Percentiles rank a stretch among this genome's conserved stretches.
phyloP scores from a whole-genome alignment of 768 basidiomycete species.

The Candolleomyces eurysporus region DNA sequence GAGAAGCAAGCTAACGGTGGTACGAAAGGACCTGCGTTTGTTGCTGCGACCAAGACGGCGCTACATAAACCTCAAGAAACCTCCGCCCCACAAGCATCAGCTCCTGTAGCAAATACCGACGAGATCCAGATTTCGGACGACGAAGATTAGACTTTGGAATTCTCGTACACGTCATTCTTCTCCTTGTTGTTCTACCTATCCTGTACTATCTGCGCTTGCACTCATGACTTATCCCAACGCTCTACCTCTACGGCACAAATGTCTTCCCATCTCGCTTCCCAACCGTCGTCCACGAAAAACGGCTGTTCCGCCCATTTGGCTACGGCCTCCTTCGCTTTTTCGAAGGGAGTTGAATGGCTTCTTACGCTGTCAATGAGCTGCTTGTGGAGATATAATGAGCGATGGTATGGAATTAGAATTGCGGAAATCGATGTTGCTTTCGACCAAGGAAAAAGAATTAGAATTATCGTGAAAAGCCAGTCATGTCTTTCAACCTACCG shows the following conservation, averaged over 20 bases:
- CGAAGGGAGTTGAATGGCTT: conserved; percentile 66
- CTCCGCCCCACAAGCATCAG: conserved; percentile 25
- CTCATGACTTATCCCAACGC: conserved; percentile 49
- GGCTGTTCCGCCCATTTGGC: conserved; percentile 70
- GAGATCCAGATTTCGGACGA: conserved; percentile 91
- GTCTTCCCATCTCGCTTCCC: conserved; percentile 76
- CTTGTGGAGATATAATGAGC: conserved; percentile 55
- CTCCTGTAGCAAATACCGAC: conserved; percentile 56
- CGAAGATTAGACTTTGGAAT: conserved; percentile 48
- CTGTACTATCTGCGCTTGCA: conserved; percentile 1
- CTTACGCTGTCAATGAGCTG: conserved; percentile 58
- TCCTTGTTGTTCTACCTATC: conserved; percentile 11
- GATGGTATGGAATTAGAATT: conserved; percentile 63
- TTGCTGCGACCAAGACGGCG: conserved; percentile 66
- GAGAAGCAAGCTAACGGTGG: conserved; percentile 59
- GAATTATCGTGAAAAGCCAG: too few relatives aligned
- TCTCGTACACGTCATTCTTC: conserved; percentile 5
- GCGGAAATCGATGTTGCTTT: conserved; percentile 55
- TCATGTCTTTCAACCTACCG: conserved; percentile 38
- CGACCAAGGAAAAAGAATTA: too few relatives aligned
- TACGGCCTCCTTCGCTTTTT: conserved; percentile 61
- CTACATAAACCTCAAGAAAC: conserved; percentile 37
- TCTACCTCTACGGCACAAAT: conserved; percentile 76
- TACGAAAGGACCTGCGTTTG: conserved; percentile 67
- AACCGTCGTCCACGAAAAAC: conserved; percentile 62